phyloP scores from a whole-genome alignment of 1,284 basidiomycete species.

The Sanghuangporus sanghuang region DNA sequence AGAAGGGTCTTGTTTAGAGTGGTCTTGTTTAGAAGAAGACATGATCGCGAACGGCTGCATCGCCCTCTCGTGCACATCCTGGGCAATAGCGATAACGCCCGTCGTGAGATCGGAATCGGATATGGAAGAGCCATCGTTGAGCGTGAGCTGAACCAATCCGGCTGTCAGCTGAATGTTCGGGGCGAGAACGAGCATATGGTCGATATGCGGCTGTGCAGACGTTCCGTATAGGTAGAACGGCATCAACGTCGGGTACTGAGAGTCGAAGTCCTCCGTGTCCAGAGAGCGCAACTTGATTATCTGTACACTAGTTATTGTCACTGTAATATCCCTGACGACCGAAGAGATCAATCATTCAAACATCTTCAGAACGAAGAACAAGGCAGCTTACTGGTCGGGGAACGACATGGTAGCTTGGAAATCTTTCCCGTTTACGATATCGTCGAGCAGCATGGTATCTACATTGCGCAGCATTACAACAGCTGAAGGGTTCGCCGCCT shows the following conservation, averaged over 20 bases:
- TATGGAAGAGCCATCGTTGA: constrained; percentile 16
- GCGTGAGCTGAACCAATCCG: constrained; percentile 22
- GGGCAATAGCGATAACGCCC: constrained; percentile 24
- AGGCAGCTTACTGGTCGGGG: neutral
- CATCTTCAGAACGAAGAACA: neutral
- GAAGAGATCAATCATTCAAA: neutral
- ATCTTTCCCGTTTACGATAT: constrained; percentile 20
- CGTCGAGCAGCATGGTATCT: constrained; percentile 18
- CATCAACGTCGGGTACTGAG: constrained; percentile 29
- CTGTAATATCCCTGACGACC: neutral
- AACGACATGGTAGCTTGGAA: constrained; percentile 10
- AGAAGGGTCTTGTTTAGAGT: too few relatives aligned
- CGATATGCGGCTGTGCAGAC: constrained; percentile 30
- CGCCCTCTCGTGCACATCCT: constrained; percentile 23
- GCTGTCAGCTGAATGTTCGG: constrained; percentile 37
- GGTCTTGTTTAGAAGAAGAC: too few relatives aligned
- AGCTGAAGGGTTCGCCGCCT: constrained; percentile 21
- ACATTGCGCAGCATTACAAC: constrained; percentile 22
- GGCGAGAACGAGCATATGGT: constrained; percentile 33
- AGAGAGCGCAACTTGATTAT: constrained; percentile 29
- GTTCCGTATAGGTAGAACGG: constrained; percentile 41
- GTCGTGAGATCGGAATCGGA: constrained; percentile 20
- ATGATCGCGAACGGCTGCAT: constrained; percentile 29
- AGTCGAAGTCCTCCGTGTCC: constrained; percentile 24
- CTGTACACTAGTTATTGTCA: constrained; percentile 27